Base-by-base conservation (phyloP, 768 basidiomycete species). In the Russula foetens region DNA sequence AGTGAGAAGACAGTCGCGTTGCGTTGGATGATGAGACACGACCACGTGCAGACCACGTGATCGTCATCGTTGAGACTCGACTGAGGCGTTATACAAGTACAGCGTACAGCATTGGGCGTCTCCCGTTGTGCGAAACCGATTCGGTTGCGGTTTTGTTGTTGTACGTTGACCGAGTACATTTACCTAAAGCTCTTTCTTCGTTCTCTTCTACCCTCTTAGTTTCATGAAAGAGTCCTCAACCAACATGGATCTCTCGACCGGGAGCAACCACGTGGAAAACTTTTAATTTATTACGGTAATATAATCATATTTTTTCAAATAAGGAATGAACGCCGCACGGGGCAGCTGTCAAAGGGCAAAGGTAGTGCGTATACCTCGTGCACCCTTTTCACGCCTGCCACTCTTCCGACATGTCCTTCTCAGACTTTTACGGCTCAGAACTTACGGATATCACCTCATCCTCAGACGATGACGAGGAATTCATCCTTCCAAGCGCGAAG, bases 391-490 rank as follows among this genome's bases (percentile, higher is more conserved):
- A 15, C 38, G 41, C 39, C n/a, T 35, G 19, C 48, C 53, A 44
- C 41, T 7, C 23, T 11, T 35, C 21, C 28, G 29, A 43, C 51
- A 66, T 66, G 65, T 66, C 65, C 21, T 66, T 68, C 44, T 68
- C 65, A n/a, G 68, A 67, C 38, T 67, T 59, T 31, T 63, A 66
- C 21, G 63, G 50, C 33, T 72, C 71, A 5, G 72, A 72, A 24
- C 67, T 71, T 23, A 69, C 72, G 0, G 71, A 72, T 29, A 45
- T 63, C 0, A 56, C 60, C 5, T 60, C 65, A 15, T 70, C 69
- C 2, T 64, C 67, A 2, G 69, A 71, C 0, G 70, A 35, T 35
- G 35, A 69, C 6, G 67, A 67, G 2, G 63, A 68, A 14, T 51
- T 58, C 2, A 48, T 66, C 0, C 55, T 58, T 9, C 38, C 56